These are phyloP conservation scores for Taxillus chinensis DNA, from an alignment of 164 flowering plant genomes.

Conservation along the genomic window DNA sequence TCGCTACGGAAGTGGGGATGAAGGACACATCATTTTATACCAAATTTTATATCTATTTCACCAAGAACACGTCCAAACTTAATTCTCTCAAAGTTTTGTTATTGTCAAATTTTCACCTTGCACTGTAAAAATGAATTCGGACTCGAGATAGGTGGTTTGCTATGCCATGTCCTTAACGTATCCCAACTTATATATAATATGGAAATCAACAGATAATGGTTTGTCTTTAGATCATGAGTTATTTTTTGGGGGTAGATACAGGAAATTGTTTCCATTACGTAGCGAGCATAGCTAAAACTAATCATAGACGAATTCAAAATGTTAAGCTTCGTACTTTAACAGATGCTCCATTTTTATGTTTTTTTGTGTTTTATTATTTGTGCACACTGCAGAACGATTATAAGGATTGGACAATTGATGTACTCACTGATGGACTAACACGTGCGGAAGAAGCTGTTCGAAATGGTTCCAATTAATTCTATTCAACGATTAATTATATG, in stretches of 20 bases:
- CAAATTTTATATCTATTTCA: not conserved
- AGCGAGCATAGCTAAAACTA: not conserved
- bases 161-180: too few relatives aligned
- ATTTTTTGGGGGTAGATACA: not conserved
- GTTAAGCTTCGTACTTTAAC: not conserved
- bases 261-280: not conserved
- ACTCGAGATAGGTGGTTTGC: too few relatives aligned
- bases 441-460: constrained; percentile 63
- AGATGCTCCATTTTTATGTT: not conserved
- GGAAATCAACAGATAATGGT: too few relatives aligned
- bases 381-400: constrained; percentile 50
- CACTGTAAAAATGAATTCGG: too few relatives aligned
- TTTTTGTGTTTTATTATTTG: not conserved
- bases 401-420: constrained; percentile 42
- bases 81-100: too few relatives aligned
- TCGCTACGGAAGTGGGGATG: not conserved
- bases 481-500: too few relatives aligned
- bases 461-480: constrained; percentile 17
- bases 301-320: not conserved
- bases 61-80: not conserved
- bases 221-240: too few relatives aligned
- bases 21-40: not conserved
- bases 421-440: constrained; percentile 60
- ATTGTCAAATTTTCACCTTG: too few relatives aligned
- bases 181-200: too few relatives aligned